These are phyloP conservation scores for Phytopythium montanum DNA, from an alignment of 352 stramenopile species.

Conservation along the genomic window DNA sequence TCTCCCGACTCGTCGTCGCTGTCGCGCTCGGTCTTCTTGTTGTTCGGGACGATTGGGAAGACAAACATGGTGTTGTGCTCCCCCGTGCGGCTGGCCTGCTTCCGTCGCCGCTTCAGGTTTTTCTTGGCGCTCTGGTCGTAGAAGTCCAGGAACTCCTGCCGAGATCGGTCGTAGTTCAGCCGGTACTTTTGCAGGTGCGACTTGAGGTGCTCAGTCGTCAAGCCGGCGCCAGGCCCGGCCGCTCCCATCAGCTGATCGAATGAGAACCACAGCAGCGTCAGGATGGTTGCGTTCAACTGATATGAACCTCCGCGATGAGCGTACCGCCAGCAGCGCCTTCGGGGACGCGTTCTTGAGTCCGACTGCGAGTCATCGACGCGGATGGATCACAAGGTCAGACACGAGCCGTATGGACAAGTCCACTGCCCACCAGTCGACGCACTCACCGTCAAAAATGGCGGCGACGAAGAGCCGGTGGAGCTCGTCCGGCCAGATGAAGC, in stretches of 20 bases:
- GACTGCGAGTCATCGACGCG: slow-evolving; percentile 30
- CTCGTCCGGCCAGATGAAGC: slow-evolving; percentile 86
- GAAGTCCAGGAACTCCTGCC: slow-evolving; percentile 82
- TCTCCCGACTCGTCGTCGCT: slow-evolving; percentile 35
- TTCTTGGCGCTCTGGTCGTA: slow-evolving; percentile 76
- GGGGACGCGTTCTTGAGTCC: slow-evolving; percentile 86
- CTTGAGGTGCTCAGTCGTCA: slow-evolving; percentile 87
- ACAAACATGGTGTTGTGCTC: slow-evolving; percentile 76
- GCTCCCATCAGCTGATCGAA: slow-evolving; percentile 62
- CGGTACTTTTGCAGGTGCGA: slow-evolving; percentile 89
- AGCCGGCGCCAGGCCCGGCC: slow-evolving; percentile 42
- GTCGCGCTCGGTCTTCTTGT: slow-evolving; percentile 26
- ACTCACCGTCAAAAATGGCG: slow-evolving; percentile 83
- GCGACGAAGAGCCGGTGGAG: slow-evolving; percentile 86
- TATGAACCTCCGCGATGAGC: slow-evolving; percentile 4
- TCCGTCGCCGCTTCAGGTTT: slow-evolving; percentile 49
- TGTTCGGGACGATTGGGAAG: slow-evolving; percentile 69
- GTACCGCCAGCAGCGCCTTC: slow-evolving; percentile 72
- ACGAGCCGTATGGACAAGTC: background rate
- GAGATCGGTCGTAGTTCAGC: slow-evolving; percentile 84
- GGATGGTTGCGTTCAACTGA: background rate
- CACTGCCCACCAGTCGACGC: too few relatives aligned
- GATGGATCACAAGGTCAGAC: background rate
- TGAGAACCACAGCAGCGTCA: slow-evolving; percentile 11
- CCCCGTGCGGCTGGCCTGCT: slow-evolving; percentile 28